Percentiles rank a stretch among this genome's conserved stretches.
phyloP scores from a whole-genome alignment of 202 grass and related monocot genomes.

The Carex arenaria region DNA sequence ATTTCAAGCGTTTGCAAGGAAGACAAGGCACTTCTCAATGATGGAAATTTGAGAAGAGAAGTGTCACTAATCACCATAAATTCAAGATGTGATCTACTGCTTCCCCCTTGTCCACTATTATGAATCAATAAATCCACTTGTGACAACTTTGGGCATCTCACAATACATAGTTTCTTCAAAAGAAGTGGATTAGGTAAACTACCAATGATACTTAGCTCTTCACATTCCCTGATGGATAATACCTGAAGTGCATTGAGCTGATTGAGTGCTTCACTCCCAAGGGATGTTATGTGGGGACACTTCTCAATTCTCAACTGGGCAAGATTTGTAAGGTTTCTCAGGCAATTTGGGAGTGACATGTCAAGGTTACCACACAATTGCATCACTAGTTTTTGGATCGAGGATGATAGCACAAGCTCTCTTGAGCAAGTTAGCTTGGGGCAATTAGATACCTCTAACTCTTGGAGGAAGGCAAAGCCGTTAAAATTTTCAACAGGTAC shows the following conservation, averaged over 20 bases:
- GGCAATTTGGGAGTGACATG: slow-evolving; percentile 28
- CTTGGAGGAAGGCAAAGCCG: slow-evolving; percentile 20
- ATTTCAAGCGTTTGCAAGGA: slow-evolving; percentile 18
- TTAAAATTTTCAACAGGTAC: slow-evolving; percentile 23
- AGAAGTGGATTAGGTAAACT: slow-evolving; percentile 21
- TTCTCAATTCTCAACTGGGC: background rate
- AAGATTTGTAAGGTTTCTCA: slow-evolving; percentile 27
- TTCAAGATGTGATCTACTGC: background rate
- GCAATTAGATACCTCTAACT: slow-evolving; percentile 15
- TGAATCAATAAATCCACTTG: slow-evolving; percentile 11
- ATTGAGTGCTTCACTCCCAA: slow-evolving; percentile 10
- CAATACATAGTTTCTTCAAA: background rate
- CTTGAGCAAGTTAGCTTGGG: slow-evolving; percentile 28
- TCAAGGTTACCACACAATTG: slow-evolving; percentile 24
- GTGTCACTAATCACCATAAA: background rate
- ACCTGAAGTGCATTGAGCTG: slow-evolving; percentile 20
- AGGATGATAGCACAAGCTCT: slow-evolving; percentile 27
- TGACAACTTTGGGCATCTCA: slow-evolving; percentile 7
- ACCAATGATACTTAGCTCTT: slow-evolving; percentile 21
- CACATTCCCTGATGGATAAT: slow-evolving; percentile 28
- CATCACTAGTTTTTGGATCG: slow-evolving; percentile 4
- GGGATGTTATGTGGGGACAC: slow-evolving; percentile 19
- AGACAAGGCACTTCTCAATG: background rate
- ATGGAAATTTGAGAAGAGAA: slow-evolving; percentile 11
- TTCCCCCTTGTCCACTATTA: background rate